phyloP scores from a whole-genome alignment of 495 filamentous ascomycete species.

The Hypomontagnella monticulosa region DNA sequence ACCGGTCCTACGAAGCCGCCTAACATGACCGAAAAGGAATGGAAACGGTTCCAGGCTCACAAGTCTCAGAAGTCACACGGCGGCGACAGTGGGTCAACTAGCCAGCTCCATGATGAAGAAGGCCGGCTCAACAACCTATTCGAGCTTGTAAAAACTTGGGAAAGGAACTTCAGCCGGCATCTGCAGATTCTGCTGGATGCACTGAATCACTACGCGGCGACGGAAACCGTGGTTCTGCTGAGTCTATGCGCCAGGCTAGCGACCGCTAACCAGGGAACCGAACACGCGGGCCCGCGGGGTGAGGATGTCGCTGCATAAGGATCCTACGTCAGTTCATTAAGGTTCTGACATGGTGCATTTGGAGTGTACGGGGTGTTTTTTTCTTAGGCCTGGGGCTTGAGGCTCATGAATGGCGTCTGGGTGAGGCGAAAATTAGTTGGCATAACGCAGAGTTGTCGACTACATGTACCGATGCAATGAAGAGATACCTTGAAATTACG shows the following conservation, averaged over 20 bases:
- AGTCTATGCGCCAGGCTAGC: constrained; percentile 83
- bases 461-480: constrained; percentile 18
- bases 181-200: constrained; percentile 91
- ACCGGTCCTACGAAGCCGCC: constrained; percentile 59
- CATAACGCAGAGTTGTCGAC: constrained; percentile 17
- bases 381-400: constrained; percentile 9
- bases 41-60: constrained; percentile 57
- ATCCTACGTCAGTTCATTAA: neutral
- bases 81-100: constrained; percentile 31
- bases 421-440: constrained; percentile 31
- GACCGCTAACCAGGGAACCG: constrained; percentile 75
- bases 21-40: constrained; percentile 64
- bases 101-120: constrained; percentile 61
- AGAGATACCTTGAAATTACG: constrained; percentile 38
- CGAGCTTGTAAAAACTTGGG: constrained; percentile 86
- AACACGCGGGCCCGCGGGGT: constrained; percentile 58
- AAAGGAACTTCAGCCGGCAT: constrained; percentile 89
- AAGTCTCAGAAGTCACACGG: constrained; percentile 47
- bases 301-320: constrained; percentile 52
- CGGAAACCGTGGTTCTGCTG: constrained; percentile 92
- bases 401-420: constrained; percentile 31
- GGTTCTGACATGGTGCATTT: constrained; percentile 3
- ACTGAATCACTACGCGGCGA: constrained; percentile 95
- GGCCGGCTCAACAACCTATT: constrained; percentile 78
- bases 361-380: constrained; percentile 4